Base-by-base conservation (phyloP, 2,329 filamentous ascomycete genomes). In the Purpureocillium lavendulum region DNA sequence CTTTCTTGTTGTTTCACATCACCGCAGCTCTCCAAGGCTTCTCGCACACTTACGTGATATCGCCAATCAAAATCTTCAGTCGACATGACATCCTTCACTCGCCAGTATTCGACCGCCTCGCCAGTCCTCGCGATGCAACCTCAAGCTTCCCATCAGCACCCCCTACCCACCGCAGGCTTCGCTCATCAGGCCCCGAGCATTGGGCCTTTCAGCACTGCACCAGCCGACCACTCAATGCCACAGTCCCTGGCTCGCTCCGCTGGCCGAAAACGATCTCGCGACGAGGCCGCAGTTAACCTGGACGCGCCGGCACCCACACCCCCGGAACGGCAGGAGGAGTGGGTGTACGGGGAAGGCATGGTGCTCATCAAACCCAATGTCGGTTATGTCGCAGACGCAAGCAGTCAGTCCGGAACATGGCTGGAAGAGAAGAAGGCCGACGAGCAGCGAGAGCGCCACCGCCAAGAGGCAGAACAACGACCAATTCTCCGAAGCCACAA, bases 211-310 rank as follows among this genome's bases (percentile, higher is more conserved):
- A 49, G 45, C 40, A 35, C 49, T 34, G 42, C 43, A 36, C 33
- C 50, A 26, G 48, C 40, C 37, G 42, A 35, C 39, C 46, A 49
- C 24, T 43, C 62, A 60, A 65, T 41, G 14, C 49, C 52, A 24
- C 37, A 45, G 32, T 40, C 49, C n/a, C 43, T 47, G 18, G 48
- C 53, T 42, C 81, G 84, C n/a, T 43, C 47, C 18, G 48, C 53
- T 42, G 81, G 84, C 49, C 80, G 82, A 56, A 89, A 89, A 65
- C 80, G 84, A 50, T 86, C 82, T 45, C 75, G 84, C 55, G 81
- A 85, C 53, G 84, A 89, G 59, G 82, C 84, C 41, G 70, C 72
- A 18, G 65, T 72, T 46, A 84, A 86, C 51, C 76, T 85, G 39
- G 72, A 74, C 58, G 58, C 68, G 40, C 60, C 67, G 43, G 53